Evolutionary conservation across 106 monocot genomes (phyloP).

Genomic region (Dactylorhiza incarnata): DNA sequence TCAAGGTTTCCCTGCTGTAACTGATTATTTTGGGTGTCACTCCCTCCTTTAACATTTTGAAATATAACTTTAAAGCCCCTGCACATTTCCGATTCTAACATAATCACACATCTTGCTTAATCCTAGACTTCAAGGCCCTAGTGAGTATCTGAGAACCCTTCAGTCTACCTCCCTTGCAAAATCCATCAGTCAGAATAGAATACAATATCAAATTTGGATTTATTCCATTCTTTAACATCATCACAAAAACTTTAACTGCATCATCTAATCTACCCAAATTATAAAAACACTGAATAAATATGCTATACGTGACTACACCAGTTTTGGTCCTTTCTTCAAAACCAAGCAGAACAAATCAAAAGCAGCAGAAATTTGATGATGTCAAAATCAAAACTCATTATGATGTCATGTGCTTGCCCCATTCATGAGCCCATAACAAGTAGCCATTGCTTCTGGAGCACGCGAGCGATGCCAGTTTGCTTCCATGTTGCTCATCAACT

Average conservation of each 20-base stretch:
- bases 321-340: conserved; percentile 19
- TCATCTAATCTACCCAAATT: conserved; percentile 21
- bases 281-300: conserved; percentile 34
- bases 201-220: conserved; percentile 40
- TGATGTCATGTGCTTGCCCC: conserved; percentile 21
- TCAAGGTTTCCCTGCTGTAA: no score
- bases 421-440: no score
- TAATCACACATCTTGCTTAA: conserved; percentile 42
- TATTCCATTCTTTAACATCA: conserved; percentile 28
- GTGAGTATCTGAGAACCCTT: conserved; percentile 19
- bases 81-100: conserved; percentile 24
- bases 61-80: conserved; percentile 20
- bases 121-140: conserved; percentile 18
- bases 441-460: no score
- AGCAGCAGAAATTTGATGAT: conserved; percentile 12
- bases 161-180: conserved; percentile 39
- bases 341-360: conserved; percentile 23
- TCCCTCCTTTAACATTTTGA: conserved; percentile 26
- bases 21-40: conserved; percentile 34
- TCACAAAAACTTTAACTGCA: conserved; percentile 17
- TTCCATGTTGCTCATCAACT: no score
- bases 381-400: no score
- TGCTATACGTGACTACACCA: conserved; percentile 51
- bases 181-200: conserved; percentile 42
- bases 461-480: no score